phyloP scores from a whole-genome alignment of 371 early-diverging fungal species.

The Syncephalis fuscata region DNA sequence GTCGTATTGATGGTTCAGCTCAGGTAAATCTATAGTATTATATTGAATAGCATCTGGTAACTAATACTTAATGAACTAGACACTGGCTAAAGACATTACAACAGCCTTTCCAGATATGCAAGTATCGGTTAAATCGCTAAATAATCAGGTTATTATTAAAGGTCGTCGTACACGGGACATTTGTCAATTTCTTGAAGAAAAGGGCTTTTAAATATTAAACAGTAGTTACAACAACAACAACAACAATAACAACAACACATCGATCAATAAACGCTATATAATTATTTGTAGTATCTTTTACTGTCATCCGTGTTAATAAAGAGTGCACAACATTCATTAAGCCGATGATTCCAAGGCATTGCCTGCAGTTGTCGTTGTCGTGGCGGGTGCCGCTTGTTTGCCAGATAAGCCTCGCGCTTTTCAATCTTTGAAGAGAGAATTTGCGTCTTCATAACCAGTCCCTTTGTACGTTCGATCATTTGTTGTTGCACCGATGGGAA shows the following conservation, averaged over 20 bases:
- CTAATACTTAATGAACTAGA: no score
- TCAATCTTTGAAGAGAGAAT: constrained; percentile 78
- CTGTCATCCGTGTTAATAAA: no score
- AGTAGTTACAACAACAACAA: no score
- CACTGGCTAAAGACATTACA: not conserved
- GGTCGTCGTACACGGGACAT: constrained; percentile 1
- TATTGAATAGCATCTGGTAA: no score
- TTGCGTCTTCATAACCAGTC: constrained; percentile 75
- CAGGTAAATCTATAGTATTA: no score
- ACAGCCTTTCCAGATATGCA: not conserved
- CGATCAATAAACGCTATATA: no score
- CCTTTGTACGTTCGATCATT: constrained; percentile 84
- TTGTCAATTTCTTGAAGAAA: constrained; percentile 1
- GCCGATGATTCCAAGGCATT: no score
- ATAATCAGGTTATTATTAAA: constrained; percentile 2
- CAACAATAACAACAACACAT: no score
- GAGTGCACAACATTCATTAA: no score
- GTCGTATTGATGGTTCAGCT: constrained; percentile 52
- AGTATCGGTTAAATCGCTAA: not conserved
- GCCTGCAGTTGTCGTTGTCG: no score
- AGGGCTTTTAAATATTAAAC: constrained; percentile 6
- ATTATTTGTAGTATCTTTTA: no score
- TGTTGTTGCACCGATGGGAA: constrained; percentile 78
- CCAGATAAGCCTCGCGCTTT: constrained; percentile 38
- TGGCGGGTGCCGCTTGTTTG: no score